Conservation (phyloP, 2,329 filamentous ascomycete species). For the Boeremia lycopersici region DNA sequence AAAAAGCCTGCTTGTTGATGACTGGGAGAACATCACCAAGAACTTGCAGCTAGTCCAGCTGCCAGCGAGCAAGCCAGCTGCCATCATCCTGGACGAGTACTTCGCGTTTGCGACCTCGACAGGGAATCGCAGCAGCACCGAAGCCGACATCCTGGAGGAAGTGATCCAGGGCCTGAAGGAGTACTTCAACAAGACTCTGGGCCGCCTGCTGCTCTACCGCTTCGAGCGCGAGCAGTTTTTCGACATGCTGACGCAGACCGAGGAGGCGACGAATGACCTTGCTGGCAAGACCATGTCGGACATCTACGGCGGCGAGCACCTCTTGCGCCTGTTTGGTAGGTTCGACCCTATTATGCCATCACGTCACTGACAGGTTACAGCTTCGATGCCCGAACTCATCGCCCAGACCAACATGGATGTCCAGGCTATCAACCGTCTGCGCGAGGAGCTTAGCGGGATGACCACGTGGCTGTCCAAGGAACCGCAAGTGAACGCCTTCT, state of each 20-base stretch:
- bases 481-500: constrained; percentile 73
- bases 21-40: constrained; percentile 99
- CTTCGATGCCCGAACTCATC: constrained; percentile 88
- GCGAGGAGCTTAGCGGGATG: constrained; percentile 87
- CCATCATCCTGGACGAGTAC: constrained; percentile 81
- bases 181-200: constrained; percentile 91
- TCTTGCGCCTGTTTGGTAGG: constrained; percentile 86
- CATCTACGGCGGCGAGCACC: constrained; percentile 90
- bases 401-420: constrained; percentile 98
- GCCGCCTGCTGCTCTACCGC: constrained; percentile 88
- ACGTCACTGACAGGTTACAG: constrained; percentile 52
- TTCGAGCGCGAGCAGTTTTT: constrained; percentile 91
- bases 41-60: constrained; percentile 87
- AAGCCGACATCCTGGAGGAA: constrained; percentile 87
- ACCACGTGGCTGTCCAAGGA: constrained; percentile 79
- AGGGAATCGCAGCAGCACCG: constrained; percentile 64
- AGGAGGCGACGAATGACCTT: constrained; percentile 64
- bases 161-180: constrained; percentile 83
- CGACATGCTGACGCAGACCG: constrained; percentile 74
- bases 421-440: constrained; percentile 84
- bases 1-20: constrained; percentile 92
- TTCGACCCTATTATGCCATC: constrained; percentile 11
- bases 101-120: constrained; percentile 71
- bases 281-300: constrained; percentile 76
- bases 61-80: constrained; percentile 76